Conservation (phyloP, 208 protist genomes). For the Naegleria fowleri region DNA sequence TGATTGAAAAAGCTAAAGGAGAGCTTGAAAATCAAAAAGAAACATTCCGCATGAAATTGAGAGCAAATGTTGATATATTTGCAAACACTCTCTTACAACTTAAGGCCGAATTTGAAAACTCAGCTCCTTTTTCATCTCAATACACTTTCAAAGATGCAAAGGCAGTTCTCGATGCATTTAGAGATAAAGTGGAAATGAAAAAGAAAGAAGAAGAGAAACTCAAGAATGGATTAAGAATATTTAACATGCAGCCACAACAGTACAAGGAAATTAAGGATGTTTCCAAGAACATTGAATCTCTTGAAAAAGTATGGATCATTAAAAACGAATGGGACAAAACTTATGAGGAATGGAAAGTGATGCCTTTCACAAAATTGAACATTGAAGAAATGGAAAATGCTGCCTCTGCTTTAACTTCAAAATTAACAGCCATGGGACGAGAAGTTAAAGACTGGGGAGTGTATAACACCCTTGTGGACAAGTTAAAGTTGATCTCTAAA, state of each 20-base stretch:
- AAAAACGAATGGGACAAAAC: constrained; percentile 76
- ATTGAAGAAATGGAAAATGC: constrained; percentile 81
- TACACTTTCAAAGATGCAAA: constrained; percentile 69
- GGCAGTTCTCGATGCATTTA: constrained; percentile 62
- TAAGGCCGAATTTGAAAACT: constrained; percentile 67
- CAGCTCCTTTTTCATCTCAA: constrained; percentile 64
- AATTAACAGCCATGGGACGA: constrained; percentile 69
- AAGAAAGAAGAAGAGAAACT: constrained; percentile 65
- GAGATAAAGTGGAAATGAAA: constrained; percentile 59
- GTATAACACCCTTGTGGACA: constrained; percentile 79
- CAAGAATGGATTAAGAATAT: constrained; percentile 87
- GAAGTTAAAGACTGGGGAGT: constrained; percentile 84
- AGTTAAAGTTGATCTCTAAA: constrained; percentile 88
- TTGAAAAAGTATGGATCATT: constrained; percentile 81
- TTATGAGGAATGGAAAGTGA: constrained; percentile 73
- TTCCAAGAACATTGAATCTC: constrained; percentile 66
- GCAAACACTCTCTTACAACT: constrained; percentile 67
- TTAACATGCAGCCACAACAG: constrained; percentile 77
- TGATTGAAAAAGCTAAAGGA: constrained; percentile 65
- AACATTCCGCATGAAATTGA: constrained; percentile 84
- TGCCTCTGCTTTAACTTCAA: constrained; percentile 67
- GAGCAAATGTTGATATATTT: constrained; percentile 75
- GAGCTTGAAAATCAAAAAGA: constrained; percentile 85
- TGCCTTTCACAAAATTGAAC: constrained; percentile 75
- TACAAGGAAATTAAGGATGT: constrained; percentile 80